Percentiles rank a stretch among this genome's conserved stretches.
Conservation (phyloP, 345 rosid species). For the Dipteronia sinensis region DNA sequence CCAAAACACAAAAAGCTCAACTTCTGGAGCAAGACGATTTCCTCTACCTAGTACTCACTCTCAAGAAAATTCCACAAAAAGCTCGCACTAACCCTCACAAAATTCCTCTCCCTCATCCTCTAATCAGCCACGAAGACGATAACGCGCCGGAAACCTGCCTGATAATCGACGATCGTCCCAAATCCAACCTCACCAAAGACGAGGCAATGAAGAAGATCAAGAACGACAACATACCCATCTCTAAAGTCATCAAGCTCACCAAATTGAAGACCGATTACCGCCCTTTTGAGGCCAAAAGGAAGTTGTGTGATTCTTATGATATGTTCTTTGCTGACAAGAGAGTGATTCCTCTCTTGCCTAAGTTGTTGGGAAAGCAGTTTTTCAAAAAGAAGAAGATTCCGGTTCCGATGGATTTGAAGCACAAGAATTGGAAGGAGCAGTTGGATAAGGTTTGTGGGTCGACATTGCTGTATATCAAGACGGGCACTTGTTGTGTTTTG, state of each 20-base stretch:
- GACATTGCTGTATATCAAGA: constrained; percentile 59
- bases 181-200: constrained; percentile 62
- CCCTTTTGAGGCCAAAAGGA: constrained; percentile 55
- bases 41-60: constrained; percentile 54
- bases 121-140: constrained; percentile 31
- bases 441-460: constrained; percentile 60
- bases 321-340: constrained; percentile 54
- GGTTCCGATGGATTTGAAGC: constrained; percentile 56
- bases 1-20: constrained; percentile 54
- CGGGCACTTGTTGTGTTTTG: constrained; percentile 71
- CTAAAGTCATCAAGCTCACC: constrained; percentile 66
- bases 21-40: constrained; percentile 73
- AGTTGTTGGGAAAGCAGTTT: constrained; percentile 76
- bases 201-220: constrained; percentile 62
- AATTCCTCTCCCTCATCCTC: constrained; percentile 53
- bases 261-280: constrained; percentile 55
- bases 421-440: constrained; percentile 83
- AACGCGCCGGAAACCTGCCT: constrained; percentile 65
- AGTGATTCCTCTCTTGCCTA: constrained; percentile 64
- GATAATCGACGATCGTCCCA: constrained; percentile 72
- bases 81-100: constrained; percentile 56
- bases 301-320: constrained; percentile 51
- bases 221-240: constrained; percentile 58
- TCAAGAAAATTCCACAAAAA: constrained; percentile 67
- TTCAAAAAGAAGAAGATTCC: constrained; percentile 75